Percentiles rank a stretch among this genome's conserved stretches.
Conservation (phyloP, 306 rosid genomes). For the Cotoneaster glaucophyllus region DNA sequence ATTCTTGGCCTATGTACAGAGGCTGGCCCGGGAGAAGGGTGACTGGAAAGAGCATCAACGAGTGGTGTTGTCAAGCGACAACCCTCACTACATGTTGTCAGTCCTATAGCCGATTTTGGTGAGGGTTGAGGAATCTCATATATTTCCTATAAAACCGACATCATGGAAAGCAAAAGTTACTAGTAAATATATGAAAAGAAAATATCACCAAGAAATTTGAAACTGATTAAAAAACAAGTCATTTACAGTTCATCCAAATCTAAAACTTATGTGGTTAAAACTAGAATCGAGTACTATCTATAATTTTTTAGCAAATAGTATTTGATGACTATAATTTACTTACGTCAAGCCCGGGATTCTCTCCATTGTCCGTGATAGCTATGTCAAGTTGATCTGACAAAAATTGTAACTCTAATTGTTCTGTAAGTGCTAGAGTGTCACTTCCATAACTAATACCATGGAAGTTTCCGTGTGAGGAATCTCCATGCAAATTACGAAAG, state of each 20-base stretch:
- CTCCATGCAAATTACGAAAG: slow-evolving; percentile 25
- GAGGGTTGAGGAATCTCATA: slow-evolving; percentile 22
- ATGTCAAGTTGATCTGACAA: slow-evolving; percentile 37
- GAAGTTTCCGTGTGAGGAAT: slow-evolving; percentile 16
- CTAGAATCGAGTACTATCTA: background rate
- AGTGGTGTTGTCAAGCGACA: slow-evolving; percentile 7
- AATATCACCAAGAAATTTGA: background rate
- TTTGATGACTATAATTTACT: slow-evolving; percentile 7
- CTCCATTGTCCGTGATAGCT: slow-evolving; percentile 32
- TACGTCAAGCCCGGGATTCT: slow-evolving; percentile 37
- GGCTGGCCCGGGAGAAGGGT: slow-evolving; percentile 28
- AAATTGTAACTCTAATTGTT: slow-evolving; percentile 29
- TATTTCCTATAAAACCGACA: slow-evolving; percentile 19
- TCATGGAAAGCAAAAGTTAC: background rate
- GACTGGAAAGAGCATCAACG: slow-evolving; percentile 14
- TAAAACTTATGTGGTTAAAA: background rate
- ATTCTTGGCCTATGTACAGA: slow-evolving; percentile 26
- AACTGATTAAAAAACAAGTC: background rate
- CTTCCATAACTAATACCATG: slow-evolving; percentile 19
- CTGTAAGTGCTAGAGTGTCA: slow-evolving; percentile 23
- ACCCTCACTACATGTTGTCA: slow-evolving; percentile 9
- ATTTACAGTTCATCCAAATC: background rate
- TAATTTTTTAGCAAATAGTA: background rate
- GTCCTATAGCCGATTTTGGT: slow-evolving; percentile 10
- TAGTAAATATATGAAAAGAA: background rate